Evolutionary conservation across 2,329 filamentous ascomycete genomes (phyloP), one percentile per base, ranked within the genome.

Genomic region (Cladosporium phlei): DNA sequence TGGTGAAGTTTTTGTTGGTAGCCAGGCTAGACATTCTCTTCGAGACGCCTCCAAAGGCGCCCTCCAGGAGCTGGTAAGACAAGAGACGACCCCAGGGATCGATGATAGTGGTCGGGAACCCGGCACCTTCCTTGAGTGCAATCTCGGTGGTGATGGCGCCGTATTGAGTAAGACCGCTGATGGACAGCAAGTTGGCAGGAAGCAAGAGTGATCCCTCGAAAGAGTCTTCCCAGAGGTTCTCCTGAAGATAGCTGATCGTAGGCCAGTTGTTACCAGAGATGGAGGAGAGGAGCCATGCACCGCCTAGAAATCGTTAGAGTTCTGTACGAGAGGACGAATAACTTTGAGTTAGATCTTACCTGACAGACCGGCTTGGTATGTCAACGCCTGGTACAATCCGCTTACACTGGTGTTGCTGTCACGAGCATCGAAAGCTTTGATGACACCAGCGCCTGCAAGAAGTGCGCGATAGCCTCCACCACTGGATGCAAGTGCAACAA

Each of bases 191-290:
- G 21, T 62, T 62, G 3, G 54, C 61, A 2, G 71, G 69, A 9
- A 64, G 56, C 0, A 72, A 55, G 3, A 67, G 54, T 49, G 59
- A 66, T 34, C 68, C 58, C 30, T 61, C 48, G 47, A 74, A 68
- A 1, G 63, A 60, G n/a, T 57, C 28, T 20, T 65, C 56, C 72
- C 71, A 75, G 2, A 72, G 55, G 10, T 58, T 62, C 12, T 65
- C 57, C 21, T 61, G 56, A 5, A 75, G 56, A 22, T 59, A 61
- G 3, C 63, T 65, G 39, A 74, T 62, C 2, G 70, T 73, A 2
- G 70, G 68, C 56, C 67, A 73, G 50, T 73, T 69, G 56, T 73
- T 73, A 6, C 69, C 71, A 9, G 66, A 64, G 14, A 74, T 45
- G 2, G 70, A 71, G 3, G 66, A 67, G 1, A 74, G 53, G n/a